phyloP scores from a whole-genome alignment of 2,329 filamentous ascomycete species.

The Cyclaneusma minus region DNA sequence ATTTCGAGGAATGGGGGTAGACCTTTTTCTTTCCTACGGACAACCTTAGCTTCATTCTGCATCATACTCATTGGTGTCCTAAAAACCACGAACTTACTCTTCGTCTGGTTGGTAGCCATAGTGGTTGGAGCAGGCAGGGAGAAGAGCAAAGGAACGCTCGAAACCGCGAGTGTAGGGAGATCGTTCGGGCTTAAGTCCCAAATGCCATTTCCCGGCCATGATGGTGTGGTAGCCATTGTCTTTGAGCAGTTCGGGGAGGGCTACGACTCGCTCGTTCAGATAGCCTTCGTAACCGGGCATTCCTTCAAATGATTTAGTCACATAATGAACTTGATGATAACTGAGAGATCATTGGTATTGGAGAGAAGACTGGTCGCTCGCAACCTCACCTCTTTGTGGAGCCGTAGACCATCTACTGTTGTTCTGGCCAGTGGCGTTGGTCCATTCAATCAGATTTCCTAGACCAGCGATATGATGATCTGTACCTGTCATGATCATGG shows the following conservation, averaged over 20 bases:
- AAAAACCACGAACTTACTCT: no score
- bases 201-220: slow-evolving; percentile 49
- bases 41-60: slow-evolving; percentile 1
- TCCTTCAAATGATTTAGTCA: no score
- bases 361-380: neutral
- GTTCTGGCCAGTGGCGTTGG: slow-evolving; percentile 9
- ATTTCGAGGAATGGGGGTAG: slow-evolving; percentile 21
- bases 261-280: slow-evolving; percentile 41
- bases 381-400: slow-evolving; percentile 36
- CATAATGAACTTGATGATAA: slow-evolving; percentile 2
- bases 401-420: slow-evolving; percentile 15
- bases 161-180: slow-evolving; percentile 42
- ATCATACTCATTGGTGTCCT: no score
- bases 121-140: slow-evolving; percentile 44
- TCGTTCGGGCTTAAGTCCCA: slow-evolving; percentile 40
- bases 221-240: slow-evolving; percentile 44
- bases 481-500: slow-evolving; percentile 52
- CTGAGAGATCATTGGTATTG: no score
- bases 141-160: slow-evolving; percentile 39
- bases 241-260: slow-evolving; percentile 39
- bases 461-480: slow-evolving; percentile 44
- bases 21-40: slow-evolving; percentile 1
- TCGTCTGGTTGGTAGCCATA: slow-evolving; percentile 37
- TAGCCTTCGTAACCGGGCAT: slow-evolving; percentile 51
- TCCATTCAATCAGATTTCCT: slow-evolving; percentile 41